Base-by-base conservation (phyloP, 345 rosid genomes). In the Cardiospermum halicacabum region DNA sequence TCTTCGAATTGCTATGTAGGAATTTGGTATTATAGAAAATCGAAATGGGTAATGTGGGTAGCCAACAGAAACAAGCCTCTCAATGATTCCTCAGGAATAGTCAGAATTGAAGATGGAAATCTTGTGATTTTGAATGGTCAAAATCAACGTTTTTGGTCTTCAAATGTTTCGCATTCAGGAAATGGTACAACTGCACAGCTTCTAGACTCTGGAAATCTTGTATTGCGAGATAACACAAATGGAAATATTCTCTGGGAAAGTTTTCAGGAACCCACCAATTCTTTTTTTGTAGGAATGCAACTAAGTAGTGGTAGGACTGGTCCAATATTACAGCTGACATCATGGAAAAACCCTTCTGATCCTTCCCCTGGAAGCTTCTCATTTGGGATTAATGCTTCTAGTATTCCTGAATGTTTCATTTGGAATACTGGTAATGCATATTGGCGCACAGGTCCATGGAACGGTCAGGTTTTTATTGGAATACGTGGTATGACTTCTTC, bases 321-420 rank as follows among this genome's bases (percentile, higher is more conserved):
- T 1, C 48, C 69, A 69, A 76, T 48, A 18, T 45, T 22, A n/a
- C 25, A 10, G 71, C 26, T 87, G 18, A 74, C 74, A 28, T 85
- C 86, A 12, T 82, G 87, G 88, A 81, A 26, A 78, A 64, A 69
- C 55, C 37, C 53, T 37, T 72, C 69, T 45, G 89, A 88, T 80
- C 94, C 94, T 55, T 75, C 89, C n/a, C 54, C 37, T 11, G 86
- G 93, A 31, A 63, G 66, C 28, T 88, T 80, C 39, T 71, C 86
- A 8, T 27, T 18, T 21, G 84, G 85, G 9, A 60, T 83, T 12
- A 62, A 56, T 24, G 58, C 67, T 56, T 39, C 7, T 5, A 49
- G 42, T n/a, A 64, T 75, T 18, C 80, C 84, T 9, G 71, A 88
- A 58, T 0, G 53, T 48, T 54, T 80, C 8, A 40, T 83, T 18